Conservation (phyloP, 208 protist species). For the Wallacemonas sp. region DNA sequence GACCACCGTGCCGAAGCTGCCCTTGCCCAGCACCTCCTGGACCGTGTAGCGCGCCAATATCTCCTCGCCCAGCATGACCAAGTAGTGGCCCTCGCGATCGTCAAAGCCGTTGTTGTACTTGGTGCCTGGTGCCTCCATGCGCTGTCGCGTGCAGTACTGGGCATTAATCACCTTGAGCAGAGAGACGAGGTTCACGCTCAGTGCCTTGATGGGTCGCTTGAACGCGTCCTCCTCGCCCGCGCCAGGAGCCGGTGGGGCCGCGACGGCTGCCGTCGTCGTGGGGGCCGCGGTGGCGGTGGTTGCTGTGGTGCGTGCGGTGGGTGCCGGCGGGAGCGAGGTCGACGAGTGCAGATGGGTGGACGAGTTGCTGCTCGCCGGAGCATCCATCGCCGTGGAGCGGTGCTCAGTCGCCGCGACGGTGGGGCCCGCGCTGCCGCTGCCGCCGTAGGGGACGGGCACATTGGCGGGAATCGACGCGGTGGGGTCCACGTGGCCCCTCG, state of each 20-base stretch:
- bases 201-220: background rate
- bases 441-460: background rate
- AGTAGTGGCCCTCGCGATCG: constrained; percentile 89
- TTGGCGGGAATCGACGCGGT: background rate
- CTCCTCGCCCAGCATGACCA: constrained; percentile 80
- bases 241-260: background rate
- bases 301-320: background rate
- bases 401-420: constrained; percentile 1
- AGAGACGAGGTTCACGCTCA: constrained; percentile 4
- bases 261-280: background rate
- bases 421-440: background rate
- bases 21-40: constrained; percentile 85
- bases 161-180: constrained; percentile 68
- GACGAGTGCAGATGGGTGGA: background rate
- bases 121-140: constrained; percentile 56
- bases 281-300: constrained; percentile 15
- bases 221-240: background rate
- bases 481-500: background rate
- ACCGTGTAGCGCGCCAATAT: constrained; percentile 88
- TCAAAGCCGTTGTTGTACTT: constrained; percentile 91
- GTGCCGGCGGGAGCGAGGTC: background rate
- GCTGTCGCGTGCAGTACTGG: constrained; percentile 60
- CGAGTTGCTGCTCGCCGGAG: background rate
- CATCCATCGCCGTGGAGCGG: background rate
- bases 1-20: constrained; percentile 91